Base-by-base conservation (phyloP, 768 basidiomycete genomes). In the Serendipita sp. region DNA sequence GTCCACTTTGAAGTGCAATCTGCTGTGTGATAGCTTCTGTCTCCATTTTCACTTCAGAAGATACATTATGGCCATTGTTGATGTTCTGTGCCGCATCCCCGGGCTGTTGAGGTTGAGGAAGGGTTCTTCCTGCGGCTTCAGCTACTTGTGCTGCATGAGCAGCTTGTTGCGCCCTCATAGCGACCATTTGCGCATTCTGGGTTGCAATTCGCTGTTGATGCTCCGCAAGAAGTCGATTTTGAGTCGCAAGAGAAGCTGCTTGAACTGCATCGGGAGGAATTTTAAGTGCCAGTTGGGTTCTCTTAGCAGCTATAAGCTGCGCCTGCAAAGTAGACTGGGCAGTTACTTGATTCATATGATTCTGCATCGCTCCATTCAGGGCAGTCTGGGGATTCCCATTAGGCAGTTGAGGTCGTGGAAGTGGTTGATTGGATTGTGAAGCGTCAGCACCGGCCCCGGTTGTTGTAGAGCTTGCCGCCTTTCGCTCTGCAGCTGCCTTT, bases 251-350 rank as follows among this genome's bases (percentile, higher is more conserved):
- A 3, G 70, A 68, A 28, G 71, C 72, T 38, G 73, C 75, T 45
- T 72, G 73, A 3, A 74, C 71, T 0, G 75, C 74, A 64, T 76
- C 76, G 15, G 75, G 68, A 37, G 63, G 75, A 3, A 75, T 70
- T 64, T 78, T 75, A 18, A 74, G 71, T 58, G 74, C 74, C 5
- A 76, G 74, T 66, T 78, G 81, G n/a, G 5, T 51, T 51, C 48
- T 51, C 28, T 34, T 38, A 30, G 56, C 56, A 10, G 35, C 13
- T 32, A 30, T 30, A 24, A 24, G 24, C 35, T n/a, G 30, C 35
- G 56, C 56, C 28, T 60, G 56, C 24, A n/a, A n/a, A n/a, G 28
- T 37, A 60, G 56, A 60, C 3, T 60, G 56, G 3, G 37, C 28
- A 8, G 56, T 35, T 35, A 60, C 4, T n/a, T 60, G 56, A n/a